Percentiles rank a stretch among this genome's conserved stretches.
Evolutionary conservation across 2,329 filamentous ascomycete genomes (phyloP).

Genomic region (Colletotrichum endophyticum): DNA sequence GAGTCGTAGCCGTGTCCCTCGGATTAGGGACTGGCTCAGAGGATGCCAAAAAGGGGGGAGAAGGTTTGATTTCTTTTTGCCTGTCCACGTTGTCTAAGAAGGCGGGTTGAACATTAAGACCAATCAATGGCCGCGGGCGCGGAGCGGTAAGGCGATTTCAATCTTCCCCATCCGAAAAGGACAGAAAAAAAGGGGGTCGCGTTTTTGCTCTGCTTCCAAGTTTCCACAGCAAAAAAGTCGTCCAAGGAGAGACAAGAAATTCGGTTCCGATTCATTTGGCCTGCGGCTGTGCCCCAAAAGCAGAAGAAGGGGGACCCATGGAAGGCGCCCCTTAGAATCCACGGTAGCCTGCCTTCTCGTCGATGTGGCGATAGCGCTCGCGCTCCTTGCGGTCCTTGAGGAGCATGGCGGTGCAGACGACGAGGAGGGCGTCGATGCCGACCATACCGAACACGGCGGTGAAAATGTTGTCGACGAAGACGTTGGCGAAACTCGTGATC

Average conservation of each 20-base stretch:
- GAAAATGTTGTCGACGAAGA: slow-evolving; percentile 77
- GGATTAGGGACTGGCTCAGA: neutral
- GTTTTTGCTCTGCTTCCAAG: neutral
- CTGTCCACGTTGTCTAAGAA: slow-evolving; percentile 12
- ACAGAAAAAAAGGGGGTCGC: neutral
- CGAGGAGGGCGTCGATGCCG: slow-evolving; percentile 69
- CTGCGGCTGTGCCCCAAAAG: neutral
- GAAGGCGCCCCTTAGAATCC: slow-evolving; percentile 41
- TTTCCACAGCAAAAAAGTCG: neutral
- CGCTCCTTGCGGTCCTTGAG: slow-evolving; percentile 82
- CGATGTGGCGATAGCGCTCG: slow-evolving; percentile 79
- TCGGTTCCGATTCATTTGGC: neutral
- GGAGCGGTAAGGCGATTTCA: slow-evolving; percentile 2
- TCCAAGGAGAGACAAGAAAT: neutral
- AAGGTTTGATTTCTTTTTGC: slow-evolving; percentile 7
- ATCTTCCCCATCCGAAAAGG: slow-evolving; percentile 1
- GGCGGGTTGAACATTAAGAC: slow-evolving; percentile 9
- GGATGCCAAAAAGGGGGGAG: neutral
- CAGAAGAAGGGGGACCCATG: neutral
- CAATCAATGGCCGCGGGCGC: slow-evolving; percentile 6
- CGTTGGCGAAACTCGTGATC: slow-evolving; percentile 72
- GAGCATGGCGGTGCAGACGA: slow-evolving; percentile 76
- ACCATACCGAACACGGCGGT: slow-evolving; percentile 82
- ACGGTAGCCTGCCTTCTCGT: slow-evolving; percentile 72
- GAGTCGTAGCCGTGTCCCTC: neutral